Evolutionary conservation across 768 basidiomycete genomes (phyloP), one percentile per base, ranked within the genome.

Genomic region (Mrakia gelida): DNA sequence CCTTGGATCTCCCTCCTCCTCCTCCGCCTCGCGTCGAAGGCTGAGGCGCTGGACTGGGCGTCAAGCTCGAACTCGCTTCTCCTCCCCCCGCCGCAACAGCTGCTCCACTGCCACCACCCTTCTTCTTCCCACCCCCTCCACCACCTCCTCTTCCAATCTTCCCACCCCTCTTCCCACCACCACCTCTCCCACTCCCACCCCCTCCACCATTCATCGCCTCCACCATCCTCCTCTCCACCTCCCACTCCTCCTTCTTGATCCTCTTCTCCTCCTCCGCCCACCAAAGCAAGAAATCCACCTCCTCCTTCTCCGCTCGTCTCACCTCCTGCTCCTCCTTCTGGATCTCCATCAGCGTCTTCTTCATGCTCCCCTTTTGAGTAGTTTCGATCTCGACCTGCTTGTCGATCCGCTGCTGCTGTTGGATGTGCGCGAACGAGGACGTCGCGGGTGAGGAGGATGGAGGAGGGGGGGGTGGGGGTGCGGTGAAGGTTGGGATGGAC

Each of bases 211-310:
- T 23, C 43, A 9, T 21, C 16, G 18, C 68, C 70, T 71, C 54
- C 26, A 38, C 26, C 75, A 63, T 21, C 65, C 75, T 68, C 45
- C 30, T 41, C 26, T 49, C 16, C 10, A 30, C 63, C 65, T 75
- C 62, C 67, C 67, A 26, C 75, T 67, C 16, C 54, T 54, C 68
- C 54, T 71, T 18, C 68, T 52, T n/a, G 8, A 78, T 34, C 41
- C 84, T 80, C 52, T 82, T 82, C 79, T 84, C 81, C 84, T 96
- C 95, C 10, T 87, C 90, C 0, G 89, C 86, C 93, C 94, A 97
- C 95, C 95, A 97, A 81, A 86, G 88, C 83, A 95, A 83, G 82
- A 97, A 98, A 79, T 92, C 92, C 5, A 86, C 89, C 84, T 95
- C 93, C 71, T 87, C 87, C 34, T 81, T 75, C 65, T 83, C 81